phyloP scores from a whole-genome alignment of 1,284 basidiomycete species.

The Ceratobasidium sp. region DNA sequence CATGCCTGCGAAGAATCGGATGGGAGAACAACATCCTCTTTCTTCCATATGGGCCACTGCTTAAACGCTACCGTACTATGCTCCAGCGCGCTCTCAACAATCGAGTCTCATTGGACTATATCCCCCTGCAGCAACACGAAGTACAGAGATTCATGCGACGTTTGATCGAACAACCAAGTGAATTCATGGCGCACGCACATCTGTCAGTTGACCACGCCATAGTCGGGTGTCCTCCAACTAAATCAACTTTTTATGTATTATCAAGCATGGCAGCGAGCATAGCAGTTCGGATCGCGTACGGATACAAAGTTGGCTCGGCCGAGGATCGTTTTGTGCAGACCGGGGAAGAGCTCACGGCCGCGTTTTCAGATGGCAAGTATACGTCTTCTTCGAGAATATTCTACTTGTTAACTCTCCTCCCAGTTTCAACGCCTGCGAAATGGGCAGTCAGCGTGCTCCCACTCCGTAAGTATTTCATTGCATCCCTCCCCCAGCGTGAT shows the following conservation, averaged over 20 bases:
- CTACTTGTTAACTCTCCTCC: too few relatives aligned
- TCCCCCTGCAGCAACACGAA: slow-evolving; percentile 33
- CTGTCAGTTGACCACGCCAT: neutral
- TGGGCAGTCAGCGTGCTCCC: slow-evolving; percentile 40
- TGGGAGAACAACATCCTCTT: slow-evolving; percentile 40
- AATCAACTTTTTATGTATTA: too few relatives aligned
- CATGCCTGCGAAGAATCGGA: neutral
- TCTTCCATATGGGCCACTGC: slow-evolving; percentile 7
- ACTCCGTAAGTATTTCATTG: slow-evolving; percentile 8
- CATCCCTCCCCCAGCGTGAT: neutral
- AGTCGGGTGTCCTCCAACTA: too few relatives aligned
- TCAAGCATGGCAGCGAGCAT: slow-evolving; percentile 35
- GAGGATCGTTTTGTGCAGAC: slow-evolving; percentile 28
- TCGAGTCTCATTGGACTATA: slow-evolving; percentile 32
- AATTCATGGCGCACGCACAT: slow-evolving; percentile 37
- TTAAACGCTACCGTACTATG: slow-evolving; percentile 38
- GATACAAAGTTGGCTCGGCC: slow-evolving; percentile 31
- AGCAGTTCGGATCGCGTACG: slow-evolving; percentile 37
- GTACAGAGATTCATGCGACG: slow-evolving; percentile 24
- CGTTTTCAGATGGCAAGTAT: slow-evolving; percentile 23
- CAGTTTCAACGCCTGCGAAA: slow-evolving; percentile 26
- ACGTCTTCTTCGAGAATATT: neutral
- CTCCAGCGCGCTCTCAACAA: slow-evolving; percentile 44
- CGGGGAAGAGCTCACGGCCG: slow-evolving; percentile 29
- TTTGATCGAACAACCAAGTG: slow-evolving; percentile 17